A percentile compares a stretch with the other conserved stretches of the same genome.
phyloP scores from a whole-genome alignment of 2,329 filamentous ascomycete species.

The Colletotrichum nymphaeae region DNA sequence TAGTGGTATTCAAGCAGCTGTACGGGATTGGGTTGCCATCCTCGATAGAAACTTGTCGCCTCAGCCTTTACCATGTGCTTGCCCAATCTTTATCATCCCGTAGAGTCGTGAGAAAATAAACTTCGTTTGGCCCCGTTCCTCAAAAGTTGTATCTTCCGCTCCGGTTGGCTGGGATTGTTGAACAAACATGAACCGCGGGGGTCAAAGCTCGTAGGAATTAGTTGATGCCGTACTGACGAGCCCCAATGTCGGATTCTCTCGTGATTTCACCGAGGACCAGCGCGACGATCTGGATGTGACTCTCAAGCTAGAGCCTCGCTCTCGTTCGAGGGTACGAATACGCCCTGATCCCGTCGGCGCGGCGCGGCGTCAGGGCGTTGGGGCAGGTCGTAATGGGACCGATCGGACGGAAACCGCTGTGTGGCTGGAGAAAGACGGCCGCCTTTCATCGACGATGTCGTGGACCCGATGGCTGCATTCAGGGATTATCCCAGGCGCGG shows the following conservation, averaged over 20 bases:
- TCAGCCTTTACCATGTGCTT: not conserved
- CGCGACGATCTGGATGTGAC: not conserved
- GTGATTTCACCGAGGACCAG: not conserved
- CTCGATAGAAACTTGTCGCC: not conserved
- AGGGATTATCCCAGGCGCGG: not conserved
- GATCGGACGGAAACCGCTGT: slow-evolving; percentile 5
- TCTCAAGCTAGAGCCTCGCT: not conserved
- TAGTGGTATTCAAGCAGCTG: not conserved
- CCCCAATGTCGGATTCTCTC: not conserved
- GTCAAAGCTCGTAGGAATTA: not conserved
- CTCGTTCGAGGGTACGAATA: slow-evolving; percentile 1
- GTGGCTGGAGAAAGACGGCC: slow-evolving; percentile 1
- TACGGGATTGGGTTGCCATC: not conserved
- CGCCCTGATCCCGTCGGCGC: slow-evolving; percentile 13
- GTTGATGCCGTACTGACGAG: not conserved
- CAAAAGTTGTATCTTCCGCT: not conserved
- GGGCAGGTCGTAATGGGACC: not conserved
- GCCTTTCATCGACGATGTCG: slow-evolving; percentile 1
- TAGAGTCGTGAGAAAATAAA: not conserved
- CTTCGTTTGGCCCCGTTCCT: not conserved
- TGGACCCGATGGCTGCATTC: not conserved
- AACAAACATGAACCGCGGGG: too few species aligned
- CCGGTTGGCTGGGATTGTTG: not conserved
- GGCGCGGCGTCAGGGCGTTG: slow-evolving; percentile 22
- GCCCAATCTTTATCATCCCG: not conserved